Percentiles rank a stretch among this genome's conserved stretches.
phyloP scores from a whole-genome alignment of 805 yeast genomes.

The Candida stauntonica region DNA sequence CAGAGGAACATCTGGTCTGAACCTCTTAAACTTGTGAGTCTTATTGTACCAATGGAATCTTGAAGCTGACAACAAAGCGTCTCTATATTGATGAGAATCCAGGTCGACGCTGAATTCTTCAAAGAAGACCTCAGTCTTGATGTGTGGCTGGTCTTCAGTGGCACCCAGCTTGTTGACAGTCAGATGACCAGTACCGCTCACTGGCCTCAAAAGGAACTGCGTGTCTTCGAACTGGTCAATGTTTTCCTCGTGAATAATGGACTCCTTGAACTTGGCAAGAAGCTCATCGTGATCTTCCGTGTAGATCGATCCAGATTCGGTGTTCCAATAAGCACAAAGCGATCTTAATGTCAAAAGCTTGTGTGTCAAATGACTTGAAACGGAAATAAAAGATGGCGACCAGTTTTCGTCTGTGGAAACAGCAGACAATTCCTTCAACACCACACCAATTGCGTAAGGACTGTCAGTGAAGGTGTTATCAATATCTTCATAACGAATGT shows the following conservation, averaged over 20 bases:
- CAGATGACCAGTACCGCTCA: constrained; percentile 80
- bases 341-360: constrained; percentile 74
- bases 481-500: constrained; percentile 85
- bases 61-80: constrained; percentile 75
- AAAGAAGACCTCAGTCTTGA: constrained; percentile 70
- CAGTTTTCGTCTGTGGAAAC: constrained; percentile 83
- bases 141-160: constrained; percentile 62
- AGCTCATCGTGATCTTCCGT: constrained; percentile 46
- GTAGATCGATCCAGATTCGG: constrained; percentile 49
- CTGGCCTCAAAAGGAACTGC: constrained; percentile 76
- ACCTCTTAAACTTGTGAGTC: constrained; percentile 68
- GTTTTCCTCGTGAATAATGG: constrained; percentile 33
- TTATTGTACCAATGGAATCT: constrained; percentile 73
- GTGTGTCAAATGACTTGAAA: constrained; percentile 60
- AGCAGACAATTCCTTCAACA: constrained; percentile 83
- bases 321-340: constrained; percentile 80
- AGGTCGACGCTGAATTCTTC: constrained; percentile 86
- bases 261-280: constrained; percentile 41
- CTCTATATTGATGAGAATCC: constrained; percentile 81
- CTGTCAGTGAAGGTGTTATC: constrained; percentile 58
- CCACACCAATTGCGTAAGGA: constrained; percentile 81
- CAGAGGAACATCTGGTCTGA: constrained; percentile 53
- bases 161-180: constrained; percentile 77
- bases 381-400: constrained; percentile 80
- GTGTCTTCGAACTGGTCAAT: constrained; percentile 29